Base-by-base conservation (phyloP, 371 early-diverging fungal genomes). In the Haplosporangium sp. region DNA sequence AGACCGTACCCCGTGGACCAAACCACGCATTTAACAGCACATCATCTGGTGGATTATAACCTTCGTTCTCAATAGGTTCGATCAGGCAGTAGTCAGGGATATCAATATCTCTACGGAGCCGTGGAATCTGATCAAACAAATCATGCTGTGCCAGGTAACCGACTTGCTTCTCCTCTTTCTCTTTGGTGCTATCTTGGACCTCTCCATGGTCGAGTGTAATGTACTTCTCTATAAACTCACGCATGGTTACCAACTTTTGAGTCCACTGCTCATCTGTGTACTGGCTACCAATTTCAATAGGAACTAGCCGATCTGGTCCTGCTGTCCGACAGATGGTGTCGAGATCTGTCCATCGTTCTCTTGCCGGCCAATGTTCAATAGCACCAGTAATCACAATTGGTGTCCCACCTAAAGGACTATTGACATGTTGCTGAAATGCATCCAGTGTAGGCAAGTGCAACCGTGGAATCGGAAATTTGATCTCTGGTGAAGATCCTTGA, bases 91-190 rank as follows among this genome's bases (percentile, higher is more conserved):
- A 96, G 50, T 95, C 96, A 0, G 97, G 97, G 3, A 94, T 76
- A 38, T 72, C 42, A 55, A 96, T 91, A 72, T 97, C 97, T 38
- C 86, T 77, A 9, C 85, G 82, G 0, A 98, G 85, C 7, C 83
- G 76, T 4, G 94, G 94, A n/a, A 95, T 89, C 71, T 97, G 97
- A 20, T 85, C 83, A 63, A 96, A 92, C 8, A 98, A 76, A 72
- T 96, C 89, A 74, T 97, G 96, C 65, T 98, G 98, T 5, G 98
- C 98, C 40, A 97, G 85, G 82, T 98, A 98, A 3, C 89, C 92
- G 7, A 82, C 56, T 8, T 37, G 48, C 50, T 15, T 8, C 17
- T 40, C 20, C 37, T n/a, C 53, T 1, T 60, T 62, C 52, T 2
- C 13, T 38, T 9, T 63, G 62, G 10, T 64, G 65, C 27, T 27